Conservation (phyloP, 2,329 filamentous ascomycete genomes). For the Fusarium anguioides region DNA sequence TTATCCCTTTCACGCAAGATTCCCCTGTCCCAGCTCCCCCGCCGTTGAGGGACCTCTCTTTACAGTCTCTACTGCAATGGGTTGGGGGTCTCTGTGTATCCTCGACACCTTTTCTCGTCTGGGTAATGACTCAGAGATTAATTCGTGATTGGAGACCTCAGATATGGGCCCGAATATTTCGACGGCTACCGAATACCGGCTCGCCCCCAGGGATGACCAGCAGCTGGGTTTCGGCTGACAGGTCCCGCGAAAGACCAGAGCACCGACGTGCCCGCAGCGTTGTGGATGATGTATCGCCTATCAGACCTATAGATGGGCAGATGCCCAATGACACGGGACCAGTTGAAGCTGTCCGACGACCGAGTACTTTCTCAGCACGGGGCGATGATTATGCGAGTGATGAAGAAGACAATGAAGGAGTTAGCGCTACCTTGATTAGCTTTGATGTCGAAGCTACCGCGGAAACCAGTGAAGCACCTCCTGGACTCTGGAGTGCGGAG, state of each 20-base stretch:
- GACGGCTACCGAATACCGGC: conserved; percentile 54
- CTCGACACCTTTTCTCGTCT: conserved; percentile 60
- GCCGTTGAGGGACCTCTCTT: conserved; percentile 52
- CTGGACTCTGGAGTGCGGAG: conserved; percentile 69
- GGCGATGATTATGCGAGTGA: conserved; percentile 66
- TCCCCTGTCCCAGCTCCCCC: conserved; percentile 63
- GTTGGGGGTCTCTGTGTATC: conserved; percentile 55
- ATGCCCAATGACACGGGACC: conserved; percentile 41
- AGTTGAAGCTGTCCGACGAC: conserved; percentile 53
- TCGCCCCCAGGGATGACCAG: conserved; percentile 44
- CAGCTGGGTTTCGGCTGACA: conserved; percentile 21
- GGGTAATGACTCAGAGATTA: conserved; percentile 56
- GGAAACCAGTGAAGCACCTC: conserved; percentile 61
- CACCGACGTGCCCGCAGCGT: conserved; percentile 37
- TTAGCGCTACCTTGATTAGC: conserved; percentile 68
- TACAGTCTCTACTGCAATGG: conserved; percentile 57
- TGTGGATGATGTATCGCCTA: conserved; percentile 42
- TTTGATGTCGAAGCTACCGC: conserved; percentile 70
- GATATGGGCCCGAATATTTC: conserved; percentile 55
- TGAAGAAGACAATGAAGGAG: conserved; percentile 66
- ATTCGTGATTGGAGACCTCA: conserved; percentile 51
- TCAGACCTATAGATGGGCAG: conserved; percentile 48
- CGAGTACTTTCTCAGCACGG: conserved; percentile 60
- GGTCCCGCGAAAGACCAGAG: conserved; percentile 31
- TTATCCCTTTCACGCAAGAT: conserved; percentile 64